Evolutionary conservation across 177 flowering plant species (phyloP).

Genomic region (Vitis hybrid): DNA sequence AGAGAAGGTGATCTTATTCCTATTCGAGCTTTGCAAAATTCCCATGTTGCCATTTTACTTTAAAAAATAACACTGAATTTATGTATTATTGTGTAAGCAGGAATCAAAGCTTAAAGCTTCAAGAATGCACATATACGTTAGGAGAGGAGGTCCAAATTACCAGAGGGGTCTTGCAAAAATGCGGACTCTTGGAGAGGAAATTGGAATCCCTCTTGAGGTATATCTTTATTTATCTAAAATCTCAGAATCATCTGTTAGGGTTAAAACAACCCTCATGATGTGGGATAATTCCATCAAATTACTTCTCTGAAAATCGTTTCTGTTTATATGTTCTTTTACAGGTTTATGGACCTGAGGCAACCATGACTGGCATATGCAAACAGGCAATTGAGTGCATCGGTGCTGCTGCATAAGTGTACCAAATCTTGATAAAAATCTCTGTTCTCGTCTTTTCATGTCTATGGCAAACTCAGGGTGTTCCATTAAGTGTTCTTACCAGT

Average conservation of each 20-base stretch:
- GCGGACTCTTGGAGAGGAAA: slow-evolving; percentile 69
- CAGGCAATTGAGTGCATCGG: slow-evolving; percentile 56
- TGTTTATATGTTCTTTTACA: slow-evolving; percentile 13
- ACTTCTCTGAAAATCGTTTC: neutral
- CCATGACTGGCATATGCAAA: slow-evolving; percentile 70
- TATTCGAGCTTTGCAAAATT: neutral
- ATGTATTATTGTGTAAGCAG: slow-evolving; percentile 21
- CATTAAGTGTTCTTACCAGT: neutral
- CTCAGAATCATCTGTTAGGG: too few relatives aligned
- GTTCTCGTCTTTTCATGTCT: neutral
- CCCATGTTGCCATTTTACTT: neutral
- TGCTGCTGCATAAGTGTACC: slow-evolving; percentile 40
- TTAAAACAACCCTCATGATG: too few relatives aligned
- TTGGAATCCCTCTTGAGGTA: slow-evolving; percentile 83
- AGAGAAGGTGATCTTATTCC: slow-evolving; percentile 63
- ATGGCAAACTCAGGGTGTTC: neutral
- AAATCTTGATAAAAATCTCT: neutral
- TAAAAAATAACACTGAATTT: neutral
- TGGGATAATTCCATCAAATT: too few relatives aligned
- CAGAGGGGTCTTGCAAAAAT: slow-evolving; percentile 75
- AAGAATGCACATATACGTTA: slow-evolving; percentile 62
- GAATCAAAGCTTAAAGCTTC: slow-evolving; percentile 83
- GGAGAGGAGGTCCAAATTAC: slow-evolving; percentile 90
- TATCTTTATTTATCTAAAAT: neutral
- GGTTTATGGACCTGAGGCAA: slow-evolving; percentile 66